A percentile compares a stretch with the other conserved stretches of the same genome.
phyloP scores from a whole-genome alignment of 169 alveolate genomes.

The Condylostoma magnum region DNA sequence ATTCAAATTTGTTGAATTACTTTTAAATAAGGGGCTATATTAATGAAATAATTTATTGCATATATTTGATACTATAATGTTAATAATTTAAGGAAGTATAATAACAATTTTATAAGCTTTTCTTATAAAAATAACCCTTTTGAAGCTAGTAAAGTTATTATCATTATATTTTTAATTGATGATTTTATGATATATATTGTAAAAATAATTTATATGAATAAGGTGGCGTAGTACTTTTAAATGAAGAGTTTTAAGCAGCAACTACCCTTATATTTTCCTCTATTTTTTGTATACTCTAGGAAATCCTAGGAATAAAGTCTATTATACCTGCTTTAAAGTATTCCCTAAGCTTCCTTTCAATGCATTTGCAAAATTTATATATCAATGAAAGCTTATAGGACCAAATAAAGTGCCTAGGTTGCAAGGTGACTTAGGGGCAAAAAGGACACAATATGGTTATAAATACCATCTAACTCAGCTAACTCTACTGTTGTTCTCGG shows the following conservation, averaged over 20 bases:
- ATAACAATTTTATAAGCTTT: too few species aligned
- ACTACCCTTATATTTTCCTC: slow-evolving; percentile 67
- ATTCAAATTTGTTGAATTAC: too few species aligned
- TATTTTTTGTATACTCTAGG: slow-evolving; percentile 88
- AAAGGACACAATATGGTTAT: slow-evolving; percentile 59
- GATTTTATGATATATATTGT: too few species aligned
- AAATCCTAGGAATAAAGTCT: slow-evolving; percentile 80
- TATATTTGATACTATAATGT: too few species aligned
- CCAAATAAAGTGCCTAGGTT: slow-evolving; percentile 68
- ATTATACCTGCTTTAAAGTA: slow-evolving; percentile 68
- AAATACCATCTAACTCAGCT: too few species aligned
- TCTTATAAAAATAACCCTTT: too few species aligned
- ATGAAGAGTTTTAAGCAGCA: slow-evolving; percentile 41
- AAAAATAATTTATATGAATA: too few species aligned
- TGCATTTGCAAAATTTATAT: slow-evolving; percentile 70
- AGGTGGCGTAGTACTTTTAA: slow-evolving; percentile 36
- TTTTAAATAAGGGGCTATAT: too few species aligned
- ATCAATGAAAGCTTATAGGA: slow-evolving; percentile 40
- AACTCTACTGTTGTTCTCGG: slow-evolving; percentile 22
- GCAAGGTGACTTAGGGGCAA: slow-evolving; percentile 87
- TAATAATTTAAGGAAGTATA: too few species aligned
- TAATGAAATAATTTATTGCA: too few species aligned
- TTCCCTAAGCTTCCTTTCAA: slow-evolving; percentile 74
- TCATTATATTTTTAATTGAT: too few species aligned
- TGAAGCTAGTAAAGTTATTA: too few species aligned